phyloP scores from a whole-genome alignment of 139 green algal species.

The Coccomyxa sp. region DNA sequence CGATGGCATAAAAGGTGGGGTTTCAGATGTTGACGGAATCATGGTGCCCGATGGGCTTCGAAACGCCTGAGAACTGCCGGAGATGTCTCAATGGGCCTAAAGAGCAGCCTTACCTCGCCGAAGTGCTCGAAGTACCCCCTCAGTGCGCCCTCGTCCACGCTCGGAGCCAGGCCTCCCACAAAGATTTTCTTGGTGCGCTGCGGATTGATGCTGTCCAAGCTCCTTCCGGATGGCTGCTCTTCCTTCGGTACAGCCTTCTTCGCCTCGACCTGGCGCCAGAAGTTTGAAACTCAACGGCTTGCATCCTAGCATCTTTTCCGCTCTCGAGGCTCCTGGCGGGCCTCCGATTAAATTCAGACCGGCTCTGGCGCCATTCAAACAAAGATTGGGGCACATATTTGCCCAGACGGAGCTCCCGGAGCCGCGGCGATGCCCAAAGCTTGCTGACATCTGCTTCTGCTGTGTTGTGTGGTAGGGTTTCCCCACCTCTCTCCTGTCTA shows the following conservation, averaged over 20 bases:
- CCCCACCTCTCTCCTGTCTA: slow-evolving; percentile 84
- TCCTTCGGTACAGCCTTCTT: slow-evolving; percentile 94
- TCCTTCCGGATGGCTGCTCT: slow-evolving; percentile 56
- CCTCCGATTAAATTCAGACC: neutral
- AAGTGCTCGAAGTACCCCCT: slow-evolving; percentile 82
- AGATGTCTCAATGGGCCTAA: neutral
- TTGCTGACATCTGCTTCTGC: too few relatives aligned
- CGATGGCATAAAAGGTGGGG: neutral
- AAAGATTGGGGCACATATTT: neutral
- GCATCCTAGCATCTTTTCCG: neutral
- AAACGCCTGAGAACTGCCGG: too few relatives aligned
- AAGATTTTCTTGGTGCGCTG: slow-evolving; percentile 91
- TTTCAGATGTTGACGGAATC: too few relatives aligned
- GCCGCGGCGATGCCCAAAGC: too few relatives aligned
- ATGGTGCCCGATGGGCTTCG: too few relatives aligned
- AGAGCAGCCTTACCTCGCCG: slow-evolving; percentile 48
- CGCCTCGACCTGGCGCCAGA: slow-evolving; percentile 81
- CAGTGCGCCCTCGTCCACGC: slow-evolving; percentile 79
- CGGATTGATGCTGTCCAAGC: neutral
- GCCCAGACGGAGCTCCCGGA: neutral
- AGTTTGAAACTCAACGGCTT: neutral
- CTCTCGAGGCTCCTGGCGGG: neutral
- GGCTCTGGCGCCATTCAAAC: neutral
- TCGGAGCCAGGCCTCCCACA: slow-evolving; percentile 86
- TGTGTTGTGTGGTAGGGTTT: neutral